phyloP scores from a whole-genome alignment of 768 basidiomycete genomes.

The Hypholoma sublateritium region DNA sequence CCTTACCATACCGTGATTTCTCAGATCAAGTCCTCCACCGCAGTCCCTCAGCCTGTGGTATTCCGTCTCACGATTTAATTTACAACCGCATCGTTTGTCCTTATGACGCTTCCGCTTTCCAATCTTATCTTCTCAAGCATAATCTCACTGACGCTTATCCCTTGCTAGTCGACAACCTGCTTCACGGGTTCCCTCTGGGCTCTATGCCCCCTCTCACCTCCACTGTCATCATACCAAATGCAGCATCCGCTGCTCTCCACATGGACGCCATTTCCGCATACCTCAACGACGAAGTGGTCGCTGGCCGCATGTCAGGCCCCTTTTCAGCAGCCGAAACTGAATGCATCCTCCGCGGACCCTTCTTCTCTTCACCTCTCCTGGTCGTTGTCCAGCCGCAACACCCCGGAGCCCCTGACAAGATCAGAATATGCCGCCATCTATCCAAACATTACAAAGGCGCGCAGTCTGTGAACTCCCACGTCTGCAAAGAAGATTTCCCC shows the following conservation, averaged over 20 bases:
- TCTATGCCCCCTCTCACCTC: slow-evolving; percentile 19
- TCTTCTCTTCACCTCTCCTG: neutral
- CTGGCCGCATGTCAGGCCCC: neutral
- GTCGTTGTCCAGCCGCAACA: neutral
- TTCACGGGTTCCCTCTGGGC: slow-evolving; percentile 34
- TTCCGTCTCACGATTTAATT: no score
- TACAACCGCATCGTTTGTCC: no score
- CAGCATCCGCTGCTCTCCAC: neutral
- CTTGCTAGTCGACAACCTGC: no score
- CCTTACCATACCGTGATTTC: no score
- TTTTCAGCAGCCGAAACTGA: neutral
- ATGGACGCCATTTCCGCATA: neutral
- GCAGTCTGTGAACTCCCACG: neutral
- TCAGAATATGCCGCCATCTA: neutral
- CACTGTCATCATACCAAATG: neutral
- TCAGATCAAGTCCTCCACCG: no score
- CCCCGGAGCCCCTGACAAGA: neutral
- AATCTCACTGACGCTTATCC: no score
- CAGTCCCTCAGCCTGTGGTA: no score
- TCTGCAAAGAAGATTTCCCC: neutral
- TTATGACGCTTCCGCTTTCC: no score
- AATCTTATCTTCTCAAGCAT: no score
- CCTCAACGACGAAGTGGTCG: neutral
- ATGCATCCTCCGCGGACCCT: neutral
- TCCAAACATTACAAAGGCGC: neutral